A percentile compares a stretch with the other conserved stretches of the same genome.
phyloP scores from a whole-genome alignment of 495 filamentous ascomycete genomes.

The Hamigera avellanea region DNA sequence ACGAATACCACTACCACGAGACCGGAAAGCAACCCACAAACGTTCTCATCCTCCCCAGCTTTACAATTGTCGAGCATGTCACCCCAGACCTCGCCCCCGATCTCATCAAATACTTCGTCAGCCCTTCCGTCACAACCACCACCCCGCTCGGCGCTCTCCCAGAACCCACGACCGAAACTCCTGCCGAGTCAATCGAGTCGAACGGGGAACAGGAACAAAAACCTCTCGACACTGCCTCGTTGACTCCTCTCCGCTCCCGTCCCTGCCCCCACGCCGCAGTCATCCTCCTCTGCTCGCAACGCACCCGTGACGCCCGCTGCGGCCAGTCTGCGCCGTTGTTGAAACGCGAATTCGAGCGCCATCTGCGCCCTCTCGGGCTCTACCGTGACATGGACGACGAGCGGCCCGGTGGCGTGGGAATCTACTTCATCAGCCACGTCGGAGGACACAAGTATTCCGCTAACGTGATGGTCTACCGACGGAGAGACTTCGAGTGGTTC shows the following conservation, averaged over 20 bases:
- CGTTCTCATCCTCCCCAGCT: constrained; percentile 78
- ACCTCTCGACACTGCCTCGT: constrained; percentile 16
- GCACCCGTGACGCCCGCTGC: constrained; percentile 86
- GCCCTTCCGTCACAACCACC: constrained; percentile 60
- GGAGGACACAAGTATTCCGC: constrained; percentile 84
- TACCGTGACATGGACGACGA: constrained; percentile 82
- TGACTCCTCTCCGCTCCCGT: constrained; percentile 49
- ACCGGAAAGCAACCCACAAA: constrained; percentile 59
- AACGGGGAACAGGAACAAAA: constrained; percentile 2
- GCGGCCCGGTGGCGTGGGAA: constrained; percentile 77
- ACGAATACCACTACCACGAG: constrained; percentile 41
- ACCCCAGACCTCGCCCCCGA: constrained; percentile 61
- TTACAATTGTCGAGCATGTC: constrained; percentile 77
- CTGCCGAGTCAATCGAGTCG: background rate
- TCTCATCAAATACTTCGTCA: constrained; percentile 62
- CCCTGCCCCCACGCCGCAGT: constrained; percentile 71
- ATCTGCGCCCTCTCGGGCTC: constrained; percentile 71
- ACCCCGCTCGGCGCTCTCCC: constrained; percentile 45
- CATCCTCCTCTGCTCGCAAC: constrained; percentile 88
- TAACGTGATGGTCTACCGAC: constrained; percentile 83
- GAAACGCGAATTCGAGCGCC: constrained; percentile 75
- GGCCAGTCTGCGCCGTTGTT: constrained; percentile 86
- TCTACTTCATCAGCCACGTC: constrained; percentile 93
- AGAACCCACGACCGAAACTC: background rate
- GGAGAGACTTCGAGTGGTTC: constrained; percentile 45